Percentiles rank a stretch among this genome's conserved stretches.
phyloP scores from a whole-genome alignment of 805 yeast genomes.

The Gaillardinia entomophila region DNA sequence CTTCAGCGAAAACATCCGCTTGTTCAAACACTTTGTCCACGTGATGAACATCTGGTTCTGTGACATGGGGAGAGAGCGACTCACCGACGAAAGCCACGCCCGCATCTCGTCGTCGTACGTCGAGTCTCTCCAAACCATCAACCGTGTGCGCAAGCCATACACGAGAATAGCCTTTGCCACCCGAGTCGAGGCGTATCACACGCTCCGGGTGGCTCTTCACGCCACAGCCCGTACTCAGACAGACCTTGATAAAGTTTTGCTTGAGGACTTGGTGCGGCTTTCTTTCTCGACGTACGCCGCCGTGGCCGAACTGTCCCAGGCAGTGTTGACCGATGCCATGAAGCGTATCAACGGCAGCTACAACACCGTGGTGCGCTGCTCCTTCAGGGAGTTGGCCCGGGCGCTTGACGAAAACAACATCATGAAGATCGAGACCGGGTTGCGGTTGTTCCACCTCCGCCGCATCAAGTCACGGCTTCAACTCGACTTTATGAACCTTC shows the following conservation, averaged over 20 bases:
- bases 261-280: conserved; percentile 59
- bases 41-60: conserved; percentile 72
- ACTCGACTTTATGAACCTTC: conserved; percentile 50
- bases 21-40: conserved; percentile 56
- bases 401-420: conserved; percentile 46
- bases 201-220: conserved; percentile 64
- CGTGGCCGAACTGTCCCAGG: conserved; percentile 65
- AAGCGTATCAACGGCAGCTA: conserved; percentile 67
- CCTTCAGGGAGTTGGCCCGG: conserved; percentile 44
- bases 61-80: conserved; percentile 71
- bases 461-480: conserved; percentile 54
- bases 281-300: conserved; percentile 67
- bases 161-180: conserved; percentile 78
- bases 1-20: conserved; percentile 57
- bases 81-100: conserved; percentile 53
- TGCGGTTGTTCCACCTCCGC: conserved; percentile 51
- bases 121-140: conserved; percentile 54
- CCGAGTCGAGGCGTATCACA: conserved; percentile 67
- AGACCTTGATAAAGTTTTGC: conserved; percentile 52
- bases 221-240: conserved; percentile 71
- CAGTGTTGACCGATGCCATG: conserved; percentile 60
- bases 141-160: conserved; percentile 59
- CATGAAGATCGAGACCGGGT: conserved; percentile 56
- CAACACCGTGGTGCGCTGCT: conserved; percentile 42
- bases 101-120: conserved; percentile 51